Base-by-base conservation (phyloP, 345 rosid species). In the Sonneratia caseolaris region DNA sequence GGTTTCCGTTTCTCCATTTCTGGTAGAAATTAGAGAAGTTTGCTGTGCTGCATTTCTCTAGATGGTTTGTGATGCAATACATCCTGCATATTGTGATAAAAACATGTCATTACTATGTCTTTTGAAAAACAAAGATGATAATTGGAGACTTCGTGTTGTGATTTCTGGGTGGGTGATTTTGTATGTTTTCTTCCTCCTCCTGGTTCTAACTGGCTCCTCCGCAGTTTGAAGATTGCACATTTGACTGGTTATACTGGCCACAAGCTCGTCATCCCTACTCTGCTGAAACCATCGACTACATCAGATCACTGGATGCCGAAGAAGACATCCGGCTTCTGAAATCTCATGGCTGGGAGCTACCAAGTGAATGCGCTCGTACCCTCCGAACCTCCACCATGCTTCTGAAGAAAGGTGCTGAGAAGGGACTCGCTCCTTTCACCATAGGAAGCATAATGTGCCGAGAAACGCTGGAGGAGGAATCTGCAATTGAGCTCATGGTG, bases 161-260 rank as follows among this genome's bases (percentile, higher is more conserved):
- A n/a, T 57, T n/a, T 11, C 5, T 57, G 27, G 3, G 27, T n/a
- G 32, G 35, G 11, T 57, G 32, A 21, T 8, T 57, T 1, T 57
- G 64, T 2, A 42, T 42, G 12, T 40, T 53, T n/a, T 55, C n/a
- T 36, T 75, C 71, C 73, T 70, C 49, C 73, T 70, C 49, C 51
- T 69, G 70, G 16, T 40, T 66, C 37, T 7, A 22, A 57, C 27
- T 24, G 35, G 13, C 10, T 8, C 64, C 35, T 40, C 53, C 79
- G 73, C 85, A 93, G 98, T 93, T 89, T 61, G 95, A 93, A 78
- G 95, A 92, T 74, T 92, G 98, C 81, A 88, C 96, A 74, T 92
- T 92, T 38, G 98, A 92, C 35, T 90, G 98, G 98, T 86, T 92
- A 49, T 88, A 88, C 81, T 92, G 98, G 94, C 95, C 96, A 40